Base-by-base conservation (phyloP, 179 eudicot genomes). In the Silene vulgaris region DNA sequence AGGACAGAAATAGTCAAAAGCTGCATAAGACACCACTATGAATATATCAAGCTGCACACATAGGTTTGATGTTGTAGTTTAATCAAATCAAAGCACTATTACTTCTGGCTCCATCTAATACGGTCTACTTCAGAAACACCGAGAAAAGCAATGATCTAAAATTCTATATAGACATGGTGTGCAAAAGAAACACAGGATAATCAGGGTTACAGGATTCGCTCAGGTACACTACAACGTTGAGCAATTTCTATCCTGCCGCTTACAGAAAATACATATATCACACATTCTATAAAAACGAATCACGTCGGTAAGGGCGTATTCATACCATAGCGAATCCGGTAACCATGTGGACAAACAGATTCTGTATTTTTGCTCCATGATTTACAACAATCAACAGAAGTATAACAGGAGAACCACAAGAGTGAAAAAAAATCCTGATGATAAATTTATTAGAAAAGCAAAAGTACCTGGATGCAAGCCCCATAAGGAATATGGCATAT, bases 401-500 rank as follows among this genome's bases (percentile, higher is more conserved):
- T 45, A 12, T 2, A 32, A n/a, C 13, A 8, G 29, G 14, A 37
- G 13, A 57, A 26, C 12, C 14, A 48, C 14, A 20, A n/a, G 67
- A 13, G 3, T 66, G 40, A 35, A 8, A 63, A 63, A 71, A 61
- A 70, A 45, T 26, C 60, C 59, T 61, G 21, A 72, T n/a, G 26
- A 17, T 19, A 65, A 70, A 30, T 70, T 71, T 0, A 71, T 4
- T 11, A 57, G 54, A 77, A 8, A 43, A 76, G 71, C 40, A 59
- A 50, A 71, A 20, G 79, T 73, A 89, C 97, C 99, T 95, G 99
- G 71, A 95, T 95, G 75, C 99, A 95, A 54, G 99, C 99, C 78
- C 99, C 99, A 86, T 89, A 90, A 32, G 99, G 74, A 81, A 90
- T 90, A 80, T 87, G 87, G 76, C 99, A 95, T 72, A 95, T 90